Conservation (phyloP, 2,329 filamentous ascomycete genomes). For the Colletotrichum viniferum region DNA sequence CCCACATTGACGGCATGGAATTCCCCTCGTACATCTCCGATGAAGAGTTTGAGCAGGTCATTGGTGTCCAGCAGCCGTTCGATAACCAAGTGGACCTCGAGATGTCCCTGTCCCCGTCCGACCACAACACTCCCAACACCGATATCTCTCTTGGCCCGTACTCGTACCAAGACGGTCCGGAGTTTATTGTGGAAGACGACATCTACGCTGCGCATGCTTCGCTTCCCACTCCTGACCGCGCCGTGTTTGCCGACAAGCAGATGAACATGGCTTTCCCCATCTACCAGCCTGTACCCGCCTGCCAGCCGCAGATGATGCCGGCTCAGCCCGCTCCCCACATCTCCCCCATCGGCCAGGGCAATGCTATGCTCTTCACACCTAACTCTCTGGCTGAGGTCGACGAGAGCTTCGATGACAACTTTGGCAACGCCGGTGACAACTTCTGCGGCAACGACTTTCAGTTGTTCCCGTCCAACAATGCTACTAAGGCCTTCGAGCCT, state of each 20-base stretch:
- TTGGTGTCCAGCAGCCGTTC: slow-evolving; percentile 29
- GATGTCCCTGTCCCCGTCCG: slow-evolving; percentile 48
- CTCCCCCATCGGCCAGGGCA: slow-evolving; percentile 71
- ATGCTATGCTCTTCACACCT: slow-evolving; percentile 72
- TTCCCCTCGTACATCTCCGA: slow-evolving; percentile 55
- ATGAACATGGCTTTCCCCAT: slow-evolving; percentile 15
- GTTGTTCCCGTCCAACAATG: slow-evolving; percentile 54
- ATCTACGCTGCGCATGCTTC: slow-evolving; percentile 65
- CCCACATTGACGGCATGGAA: slow-evolving; percentile 38
- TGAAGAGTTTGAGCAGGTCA: slow-evolving; percentile 47
- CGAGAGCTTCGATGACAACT: slow-evolving; percentile 66
- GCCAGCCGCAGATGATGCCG: slow-evolving; percentile 36
- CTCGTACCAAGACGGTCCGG: slow-evolving; percentile 61
- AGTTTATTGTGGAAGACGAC: slow-evolving; percentile 67
- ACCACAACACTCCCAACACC: slow-evolving; percentile 56
- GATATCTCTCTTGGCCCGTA: slow-evolving; percentile 50
- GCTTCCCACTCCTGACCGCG: slow-evolving; percentile 52
- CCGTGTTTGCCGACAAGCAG: slow-evolving; percentile 20
- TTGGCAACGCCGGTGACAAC: slow-evolving; percentile 40
- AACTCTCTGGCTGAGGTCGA: slow-evolving; percentile 66
- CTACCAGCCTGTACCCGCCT: slow-evolving; percentile 36
- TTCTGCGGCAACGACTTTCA: slow-evolving; percentile 62
- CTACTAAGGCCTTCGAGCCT: slow-evolving; percentile 48
- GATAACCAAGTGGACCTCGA: slow-evolving; percentile 40
- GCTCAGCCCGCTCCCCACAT: slow-evolving; percentile 55